Evolutionary conservation across 208 protist species (phyloP), one percentile per base, ranked within the genome.

Genomic region (Blastocrithidia nonstop): DNA sequence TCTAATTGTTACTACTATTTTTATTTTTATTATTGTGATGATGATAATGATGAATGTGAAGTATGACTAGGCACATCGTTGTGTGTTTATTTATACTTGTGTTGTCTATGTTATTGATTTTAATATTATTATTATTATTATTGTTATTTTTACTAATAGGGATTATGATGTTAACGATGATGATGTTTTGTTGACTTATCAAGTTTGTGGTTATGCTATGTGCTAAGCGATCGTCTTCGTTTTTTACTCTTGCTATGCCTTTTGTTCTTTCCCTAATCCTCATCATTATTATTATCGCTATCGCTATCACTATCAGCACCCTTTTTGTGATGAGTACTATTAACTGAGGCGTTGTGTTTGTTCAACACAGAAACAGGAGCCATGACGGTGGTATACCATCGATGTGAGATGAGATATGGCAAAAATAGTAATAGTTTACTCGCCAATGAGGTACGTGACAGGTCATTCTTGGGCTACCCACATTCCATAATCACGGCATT

Each of bases 371-470:
- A 28, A 15, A 13, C 36, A 36, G 38, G 45, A 23, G 21, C 44
- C 38, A 24, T 47, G 35, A 45, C 45, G n/a, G 50, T 4, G 1
- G 71, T 66, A 45, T 61, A 68, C 82, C 82, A 91, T 43, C 77
- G 82, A 49, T 85, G 53, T 1, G 49, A 40, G 20, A 91, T 80
- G 9, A 91, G 63, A 48, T 78, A 66, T 1, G 74, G 70, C 38
- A 91, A 47, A 25, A 87, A 80, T 17, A 49, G 35, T 33, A 55
- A 51, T 31, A 90, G 50, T n/a, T 82, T 73, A 39, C 83, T 74
- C 21, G 67, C 73, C 6, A 90, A 39, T 3, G 68, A 41, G 7
- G 73, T 82, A 35, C 56, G 65, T 19, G 61, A 60, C 27, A 87
- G 61, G 11, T 62, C 57, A 15, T 64, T 54, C 28, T 59, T 62